Conservation (phyloP, 495 filamentous ascomycete species). For the Neurospora sp. region DNA sequence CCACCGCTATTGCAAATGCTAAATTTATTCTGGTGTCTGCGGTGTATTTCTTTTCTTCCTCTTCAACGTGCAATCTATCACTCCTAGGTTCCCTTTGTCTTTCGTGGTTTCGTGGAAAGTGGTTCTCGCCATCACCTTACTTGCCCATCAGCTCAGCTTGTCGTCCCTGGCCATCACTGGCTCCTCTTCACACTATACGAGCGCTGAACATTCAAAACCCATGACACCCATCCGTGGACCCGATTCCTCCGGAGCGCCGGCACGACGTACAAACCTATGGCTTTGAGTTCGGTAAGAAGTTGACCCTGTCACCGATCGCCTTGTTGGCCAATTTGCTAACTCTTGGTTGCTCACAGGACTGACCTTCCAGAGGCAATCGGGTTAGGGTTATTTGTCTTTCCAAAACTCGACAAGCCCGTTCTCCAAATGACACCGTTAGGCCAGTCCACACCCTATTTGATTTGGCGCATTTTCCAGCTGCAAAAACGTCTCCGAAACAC, state of each 20-base stretch:
- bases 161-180: neutral
- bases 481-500: too few species aligned
- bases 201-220: too few species aligned
- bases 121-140: neutral
- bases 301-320: neutral
- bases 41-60: neutral
- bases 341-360: neutral
- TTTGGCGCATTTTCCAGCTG: too few species aligned
- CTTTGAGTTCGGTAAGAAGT: neutral
- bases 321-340: neutral
- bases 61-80: neutral
- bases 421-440: neutral
- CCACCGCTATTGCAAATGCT: neutral
- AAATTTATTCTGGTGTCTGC: neutral
- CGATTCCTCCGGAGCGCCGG: neutral
- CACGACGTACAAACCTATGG: neutral
- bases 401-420: neutral
- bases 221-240: neutral
- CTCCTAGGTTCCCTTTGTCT: neutral
- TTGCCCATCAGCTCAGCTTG: neutral
- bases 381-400: neutral
- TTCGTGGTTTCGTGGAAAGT: neutral
- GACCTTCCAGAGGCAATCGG: neutral
- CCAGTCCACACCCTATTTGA: neutral
- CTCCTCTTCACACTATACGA: neutral